Evolutionary conservation across 1,139 yeast species (phyloP), one percentile per base, ranked within the genome.

Genomic region (Scheffersomyces quercinus): DNA sequence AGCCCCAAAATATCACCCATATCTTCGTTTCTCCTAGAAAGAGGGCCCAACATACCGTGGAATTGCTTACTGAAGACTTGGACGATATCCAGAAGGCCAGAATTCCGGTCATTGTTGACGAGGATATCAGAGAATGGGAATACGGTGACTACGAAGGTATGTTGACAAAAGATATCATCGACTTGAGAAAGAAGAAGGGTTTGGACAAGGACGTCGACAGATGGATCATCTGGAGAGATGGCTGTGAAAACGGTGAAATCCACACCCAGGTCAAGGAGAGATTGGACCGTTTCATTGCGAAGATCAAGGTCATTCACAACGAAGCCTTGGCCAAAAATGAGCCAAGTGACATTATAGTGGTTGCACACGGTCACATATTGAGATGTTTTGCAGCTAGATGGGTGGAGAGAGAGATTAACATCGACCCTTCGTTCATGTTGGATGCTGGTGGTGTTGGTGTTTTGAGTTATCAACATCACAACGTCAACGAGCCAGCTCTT

Each of bases 371-470:
- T 37, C 98, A 91, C 59, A 87, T 91, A 43, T 73, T 91, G 54
- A 82, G 98, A 58, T 87, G 93, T 60, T 82, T 91, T 56, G 95
- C 91, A 7, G 88, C 91, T 30, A 71, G 97, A 50, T 91, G 98
- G 98, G 82, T 88, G 28, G 77, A 76, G 6, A 67, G 75, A 38
- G 76, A 75, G 12, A 71, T 86, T 47, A 64, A 74, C 50, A 68
- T 65, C 41, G 88, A 90, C 62, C 97, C 97, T 2, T 81, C 83
- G 50, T 82, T 89, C 60, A 73, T 91, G 65, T 73, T 91, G 55
- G 97, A 91, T 61, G 96, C 98, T 28, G 97, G 97, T 52, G 97
- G 97, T 39, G 89, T 89, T 29, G 97, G 97, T 45, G 96, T 89
- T 2, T 73, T 91, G 60, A 83, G 95, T 55, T 91, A 91, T 64